phyloP scores from a whole-genome alignment of 1,284 basidiomycete species.

The Fistulina hepatica region DNA sequence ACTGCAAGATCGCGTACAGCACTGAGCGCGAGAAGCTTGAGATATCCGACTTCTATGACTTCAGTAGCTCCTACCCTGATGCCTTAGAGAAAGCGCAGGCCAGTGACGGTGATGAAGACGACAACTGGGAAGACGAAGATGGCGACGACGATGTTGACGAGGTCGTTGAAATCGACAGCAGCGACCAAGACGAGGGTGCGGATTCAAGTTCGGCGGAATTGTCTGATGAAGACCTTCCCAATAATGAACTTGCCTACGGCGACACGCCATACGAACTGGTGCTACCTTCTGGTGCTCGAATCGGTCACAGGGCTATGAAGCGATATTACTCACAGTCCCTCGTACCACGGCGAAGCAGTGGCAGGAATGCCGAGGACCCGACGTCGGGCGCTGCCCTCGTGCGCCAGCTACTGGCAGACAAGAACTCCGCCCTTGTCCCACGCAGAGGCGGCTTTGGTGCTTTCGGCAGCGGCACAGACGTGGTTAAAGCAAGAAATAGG shows the following conservation, averaged over 20 bases:
- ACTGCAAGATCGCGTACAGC: slow-evolving; percentile 95
- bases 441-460: slow-evolving; percentile 80
- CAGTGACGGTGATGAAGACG: slow-evolving; percentile 28
- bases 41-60: slow-evolving; percentile 92
- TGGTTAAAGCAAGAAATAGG: slow-evolving; percentile 84
- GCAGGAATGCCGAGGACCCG: slow-evolving; percentile 40
- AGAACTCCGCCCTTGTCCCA: slow-evolving; percentile 74
- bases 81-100: slow-evolving; percentile 23
- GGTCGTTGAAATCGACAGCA: slow-evolving; percentile 30
- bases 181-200: slow-evolving; percentile 18
- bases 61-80: slow-evolving; percentile 69
- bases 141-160: slow-evolving; percentile 45
- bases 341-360: slow-evolving; percentile 17
- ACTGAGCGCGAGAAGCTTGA: slow-evolving; percentile 74
- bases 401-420: slow-evolving; percentile 65
- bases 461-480: slow-evolving; percentile 68
- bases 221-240: slow-evolving; percentile 36
- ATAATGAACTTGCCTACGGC: slow-evolving; percentile 54
- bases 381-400: slow-evolving; percentile 66
- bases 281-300: slow-evolving; percentile 83
- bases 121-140: slow-evolving; percentile 55
- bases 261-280: slow-evolving; percentile 84
- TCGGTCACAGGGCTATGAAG: slow-evolving; percentile 84
- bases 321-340: slow-evolving; percentile 53
- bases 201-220: slow-evolving; percentile 30